Evolutionary conservation across 192 early-diverging fungal species (phyloP).

Genomic region (Gorgonomyces haynaldii): DNA sequence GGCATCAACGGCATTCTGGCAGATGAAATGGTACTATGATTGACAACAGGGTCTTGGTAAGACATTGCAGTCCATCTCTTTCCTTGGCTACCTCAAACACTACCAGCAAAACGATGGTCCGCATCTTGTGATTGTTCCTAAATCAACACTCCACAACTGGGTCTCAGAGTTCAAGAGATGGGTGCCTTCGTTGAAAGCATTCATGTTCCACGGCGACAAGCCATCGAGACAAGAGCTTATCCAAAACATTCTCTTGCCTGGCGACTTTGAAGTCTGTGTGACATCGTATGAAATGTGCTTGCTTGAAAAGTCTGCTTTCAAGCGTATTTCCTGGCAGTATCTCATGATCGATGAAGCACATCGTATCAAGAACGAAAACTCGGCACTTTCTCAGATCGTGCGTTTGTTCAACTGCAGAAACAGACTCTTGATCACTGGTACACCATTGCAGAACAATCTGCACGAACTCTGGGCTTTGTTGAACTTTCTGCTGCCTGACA

Average conservation of each 20-base stretch:
- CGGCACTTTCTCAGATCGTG: conserved; percentile 87
- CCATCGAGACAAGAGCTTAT: conserved; percentile 55
- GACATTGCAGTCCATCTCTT: conserved; percentile 92
- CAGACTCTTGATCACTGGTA: conserved; percentile 87
- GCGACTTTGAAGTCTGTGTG: conserved; percentile 81
- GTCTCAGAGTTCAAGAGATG: conserved; percentile 79
- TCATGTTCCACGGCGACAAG: conserved; percentile 87
- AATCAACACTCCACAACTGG: conserved; percentile 97
- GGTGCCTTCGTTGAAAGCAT: conserved; percentile 77
- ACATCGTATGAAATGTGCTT: conserved; percentile 96
- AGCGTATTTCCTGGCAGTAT: conserved; percentile 67
- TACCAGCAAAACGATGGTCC: conserved; percentile 64
- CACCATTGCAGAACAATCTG: conserved; percentile 93
- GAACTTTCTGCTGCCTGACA: conserved; percentile 94
- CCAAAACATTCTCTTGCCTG: conserved; percentile 18
- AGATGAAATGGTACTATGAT: conserved; percentile 78
- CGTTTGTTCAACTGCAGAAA: conserved; percentile 77
- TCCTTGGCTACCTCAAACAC: conserved; percentile 89
- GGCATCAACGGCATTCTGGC: conserved; percentile 98
- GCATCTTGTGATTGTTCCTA: conserved; percentile 92
- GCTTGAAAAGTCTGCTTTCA: conserved; percentile 72
- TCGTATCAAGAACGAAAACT: conserved; percentile 86
- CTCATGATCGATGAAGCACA: conserved; percentile 76
- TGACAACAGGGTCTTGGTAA: conserved; percentile 75
- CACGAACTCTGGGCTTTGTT: conserved; percentile 98